Evolutionary conservation across 371 early-diverging fungal species (phyloP), one percentile per base, ranked within the genome.

Genomic region (Actinomucor elegans): DNA sequence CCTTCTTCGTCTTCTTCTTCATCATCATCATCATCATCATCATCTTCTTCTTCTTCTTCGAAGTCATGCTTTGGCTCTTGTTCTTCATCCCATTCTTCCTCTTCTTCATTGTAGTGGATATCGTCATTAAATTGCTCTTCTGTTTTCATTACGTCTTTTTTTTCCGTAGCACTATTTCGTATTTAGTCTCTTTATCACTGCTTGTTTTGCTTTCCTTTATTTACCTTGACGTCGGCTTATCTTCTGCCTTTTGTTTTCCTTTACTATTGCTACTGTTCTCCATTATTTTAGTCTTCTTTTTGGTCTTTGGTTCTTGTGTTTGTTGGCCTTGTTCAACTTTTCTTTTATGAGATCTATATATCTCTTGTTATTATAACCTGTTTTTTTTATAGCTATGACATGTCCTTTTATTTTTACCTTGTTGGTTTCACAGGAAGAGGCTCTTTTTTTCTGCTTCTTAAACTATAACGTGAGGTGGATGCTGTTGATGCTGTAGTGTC

Each of bases 1-100:
- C 70, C 72, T 0, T 74, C 73, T 0, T 68, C 73, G 0, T 76
- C 66, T 0, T 58, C 62, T 2, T 69, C 69, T 0, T 72, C 69
- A 1, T 64, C 68, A 0, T 68, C 71, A 3, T 66, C 67, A 6
- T 66, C 64, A 2, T 60, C 58, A 0, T 60, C 65, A 0, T 57
- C 48, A 2, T 61, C 61, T 1, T 72, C 66, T 4, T 66, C 59
- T 56, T 49, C 52, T 12, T 55, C 49, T 12, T 83, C 79, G 4
- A 66, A 69, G 0, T 69, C 75, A 0, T 71, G 71, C 1, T 69
- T 68, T 0, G 70, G 71, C 0, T 67, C 71, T 3, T 75, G 59
- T 0, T 56, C 57, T 2, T 68, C 69, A 0, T 71, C 70, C 0
- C 58, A 63, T 0, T 67, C 70, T 4, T 66, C 67, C 9, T 66